Conservation (phyloP, 495 filamentous ascomycete genomes). For the Choiromyces venosus region DNA sequence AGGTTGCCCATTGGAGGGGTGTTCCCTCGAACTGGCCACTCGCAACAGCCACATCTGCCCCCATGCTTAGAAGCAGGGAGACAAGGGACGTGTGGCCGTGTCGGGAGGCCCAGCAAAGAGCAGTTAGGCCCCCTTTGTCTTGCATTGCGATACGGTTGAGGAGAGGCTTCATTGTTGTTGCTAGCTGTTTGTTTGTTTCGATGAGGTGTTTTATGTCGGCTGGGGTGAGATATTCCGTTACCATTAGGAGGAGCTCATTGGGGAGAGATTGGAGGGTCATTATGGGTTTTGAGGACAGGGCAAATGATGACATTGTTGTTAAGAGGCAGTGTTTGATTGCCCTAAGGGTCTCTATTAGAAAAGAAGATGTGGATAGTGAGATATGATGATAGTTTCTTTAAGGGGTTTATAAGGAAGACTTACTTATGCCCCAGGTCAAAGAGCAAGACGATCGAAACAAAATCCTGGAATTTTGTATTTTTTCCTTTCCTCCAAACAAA, state of each 20-base stretch:
- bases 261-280: conserved; percentile 23
- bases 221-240: conserved; percentile 1
- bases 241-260: conserved; percentile 18
- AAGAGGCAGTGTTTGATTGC: neutral
- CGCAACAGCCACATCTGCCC: neutral
- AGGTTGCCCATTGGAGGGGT: neutral
- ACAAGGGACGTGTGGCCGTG: neutral
- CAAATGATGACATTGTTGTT: neutral
- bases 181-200: conserved; percentile 5
- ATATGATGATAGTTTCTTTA: neutral
- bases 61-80: neutral
- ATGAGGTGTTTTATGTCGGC: conserved; percentile 8
- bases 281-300: neutral
- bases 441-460: neutral
- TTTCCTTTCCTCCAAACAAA: neutral
- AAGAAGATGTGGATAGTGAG: neutral
- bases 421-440: neutral
- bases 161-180: neutral
- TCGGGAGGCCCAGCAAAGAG: conserved; percentile 3
- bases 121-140: conserved; percentile 7
- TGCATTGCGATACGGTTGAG: conserved; percentile 11
- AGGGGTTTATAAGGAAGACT: neutral
- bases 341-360: neutral
- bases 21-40: neutral
- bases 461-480: neutral